These are phyloP conservation scores for Podospora tetraspora DNA, from an alignment of 495 filamentous ascomycete species.

Conservation along the genomic window DNA sequence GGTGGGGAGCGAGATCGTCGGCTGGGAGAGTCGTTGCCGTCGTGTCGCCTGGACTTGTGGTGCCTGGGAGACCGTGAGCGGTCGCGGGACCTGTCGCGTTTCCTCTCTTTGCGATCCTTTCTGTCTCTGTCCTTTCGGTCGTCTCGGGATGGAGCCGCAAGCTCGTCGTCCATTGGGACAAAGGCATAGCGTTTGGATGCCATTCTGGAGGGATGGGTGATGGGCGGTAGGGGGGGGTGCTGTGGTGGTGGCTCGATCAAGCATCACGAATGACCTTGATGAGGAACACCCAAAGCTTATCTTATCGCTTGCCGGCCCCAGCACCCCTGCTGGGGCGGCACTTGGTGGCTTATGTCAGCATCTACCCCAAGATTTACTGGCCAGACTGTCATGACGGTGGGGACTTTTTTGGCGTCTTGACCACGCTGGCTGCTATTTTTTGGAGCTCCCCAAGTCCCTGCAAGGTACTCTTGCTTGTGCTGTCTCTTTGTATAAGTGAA, in stretches of 20 bases:
- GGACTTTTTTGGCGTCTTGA: conserved; percentile 15
- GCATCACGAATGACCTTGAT: not conserved
- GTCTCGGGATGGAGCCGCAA: conserved; percentile 48
- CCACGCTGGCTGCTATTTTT: conserved; percentile 28
- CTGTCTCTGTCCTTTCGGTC: conserved; percentile 49
- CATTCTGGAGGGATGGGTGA: conserved; percentile 27
- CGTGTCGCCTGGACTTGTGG: conserved; percentile 29
- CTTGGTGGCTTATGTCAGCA: not conserved
- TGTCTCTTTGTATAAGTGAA: conserved; percentile 15
- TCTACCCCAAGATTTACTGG: not conserved
- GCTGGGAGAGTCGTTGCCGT: conserved; percentile 27
- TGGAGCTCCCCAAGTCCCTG: conserved; percentile 4
- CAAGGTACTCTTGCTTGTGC: not conserved
- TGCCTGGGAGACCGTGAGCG: conserved; percentile 29
- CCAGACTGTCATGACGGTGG: not conserved
- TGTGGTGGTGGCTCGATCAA: not conserved
- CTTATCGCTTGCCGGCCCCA: conserved; percentile 19
- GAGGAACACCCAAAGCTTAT: conserved; percentile 23
- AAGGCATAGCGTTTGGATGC: conserved; percentile 69
- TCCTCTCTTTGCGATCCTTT: conserved; percentile 51
- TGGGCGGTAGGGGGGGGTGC: not conserved
- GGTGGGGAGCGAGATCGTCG: conserved; percentile 23
- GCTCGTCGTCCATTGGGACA: conserved; percentile 76
- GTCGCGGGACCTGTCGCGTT: conserved; percentile 40
- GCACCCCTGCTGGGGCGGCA: not conserved